A percentile compares a stretch with the other conserved stretches of the same genome.
Evolutionary conservation across 176 grass and related monocot genomes (phyloP).

Genomic region (Miscanthus lutarioriparius): DNA sequence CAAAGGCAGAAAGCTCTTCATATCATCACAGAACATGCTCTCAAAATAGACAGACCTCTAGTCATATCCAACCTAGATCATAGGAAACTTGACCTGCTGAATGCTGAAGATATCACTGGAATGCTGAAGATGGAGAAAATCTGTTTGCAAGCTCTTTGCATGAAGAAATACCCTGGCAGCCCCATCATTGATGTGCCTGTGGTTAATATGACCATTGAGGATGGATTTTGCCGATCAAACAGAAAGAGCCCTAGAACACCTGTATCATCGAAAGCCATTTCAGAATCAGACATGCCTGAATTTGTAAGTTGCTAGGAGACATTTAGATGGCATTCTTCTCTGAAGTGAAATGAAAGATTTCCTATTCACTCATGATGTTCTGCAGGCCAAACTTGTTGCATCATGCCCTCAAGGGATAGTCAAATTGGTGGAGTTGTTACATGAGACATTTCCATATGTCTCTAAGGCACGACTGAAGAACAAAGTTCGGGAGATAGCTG

Average conservation of each 20-base stretch:
- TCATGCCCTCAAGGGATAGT: conserved; percentile 13
- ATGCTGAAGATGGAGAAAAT: conserved; percentile 21
- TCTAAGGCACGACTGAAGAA: conserved; percentile 16
- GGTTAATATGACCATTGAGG: not conserved
- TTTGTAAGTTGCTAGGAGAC: conserved; percentile 30
- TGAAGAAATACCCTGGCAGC: conserved; percentile 23
- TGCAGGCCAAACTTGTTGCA: conserved; percentile 22
- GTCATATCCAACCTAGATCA: conserved; percentile 36
- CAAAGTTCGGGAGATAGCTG: conserved; percentile 31
- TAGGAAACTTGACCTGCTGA: conserved; percentile 14
- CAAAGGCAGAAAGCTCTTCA: conserved; percentile 31
- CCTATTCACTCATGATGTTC: not conserved
- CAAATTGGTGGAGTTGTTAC: conserved; percentile 36
- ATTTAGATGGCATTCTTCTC: not conserved
- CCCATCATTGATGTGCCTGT: conserved; percentile 22
- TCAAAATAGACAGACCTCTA: conserved; percentile 26
- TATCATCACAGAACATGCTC: conserved; percentile 28
- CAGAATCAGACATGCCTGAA: conserved; percentile 30
- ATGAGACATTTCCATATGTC: conserved; percentile 18
- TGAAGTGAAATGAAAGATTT: not conserved
- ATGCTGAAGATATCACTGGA: conserved; percentile 18
- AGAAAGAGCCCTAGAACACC: conserved; percentile 10
- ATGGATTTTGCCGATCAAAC: not conserved
- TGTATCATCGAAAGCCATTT: conserved; percentile 14
- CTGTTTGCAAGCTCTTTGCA: conserved; percentile 40